Evolutionary conservation across 495 filamentous ascomycete genomes (phyloP), one percentile per base, ranked within the genome.

Genomic region (Penicillium diatomitis): DNA sequence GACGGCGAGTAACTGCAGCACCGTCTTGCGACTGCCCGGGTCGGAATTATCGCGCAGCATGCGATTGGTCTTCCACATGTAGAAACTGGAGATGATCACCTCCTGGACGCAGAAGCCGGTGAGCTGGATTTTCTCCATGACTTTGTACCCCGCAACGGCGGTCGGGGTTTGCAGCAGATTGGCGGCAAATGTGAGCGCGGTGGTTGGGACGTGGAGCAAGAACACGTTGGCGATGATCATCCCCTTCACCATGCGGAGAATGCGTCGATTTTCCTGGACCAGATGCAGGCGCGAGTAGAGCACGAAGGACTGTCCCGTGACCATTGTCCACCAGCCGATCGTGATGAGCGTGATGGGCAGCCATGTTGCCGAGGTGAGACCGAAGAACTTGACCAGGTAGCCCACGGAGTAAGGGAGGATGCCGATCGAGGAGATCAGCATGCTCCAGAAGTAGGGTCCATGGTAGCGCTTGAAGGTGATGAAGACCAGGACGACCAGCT

Each of bases 381-480:
- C 53, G 38, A 71, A 65, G 48, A 63, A 68, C 37, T 64, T 69
- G 20, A 73, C 57, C 46, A 78, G 36, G 9, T 69, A 57, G 8
- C 61, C 68, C 34, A 69, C 41, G 2, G 61, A 60, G 50, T 73
- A 62, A 0, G 69, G 53, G 4, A 60, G 35, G 32, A 62, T 65
- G 3, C 66, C 66, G 12, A 64, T 44, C 8, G 57, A 63, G n/a
- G 69, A 50, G 8, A 71, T 50, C 33, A 64, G 33, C 57, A 73
- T 60, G 34, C 58, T 64, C 70, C 68, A 73, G 42, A 69, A 73
- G 51, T 73, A 73, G 4, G 68, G 56, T 8, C 70, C 70, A 10
- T 58, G 51, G 36, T 60, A 60, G 33, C 67, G 64, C 32, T 64
- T 66, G 54, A 73, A 73, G 38, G 61, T 64, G 29, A 66, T 51